Evolutionary conservation across 495 filamentous ascomycete species (phyloP).

Genomic region (Neurospora africana): DNA sequence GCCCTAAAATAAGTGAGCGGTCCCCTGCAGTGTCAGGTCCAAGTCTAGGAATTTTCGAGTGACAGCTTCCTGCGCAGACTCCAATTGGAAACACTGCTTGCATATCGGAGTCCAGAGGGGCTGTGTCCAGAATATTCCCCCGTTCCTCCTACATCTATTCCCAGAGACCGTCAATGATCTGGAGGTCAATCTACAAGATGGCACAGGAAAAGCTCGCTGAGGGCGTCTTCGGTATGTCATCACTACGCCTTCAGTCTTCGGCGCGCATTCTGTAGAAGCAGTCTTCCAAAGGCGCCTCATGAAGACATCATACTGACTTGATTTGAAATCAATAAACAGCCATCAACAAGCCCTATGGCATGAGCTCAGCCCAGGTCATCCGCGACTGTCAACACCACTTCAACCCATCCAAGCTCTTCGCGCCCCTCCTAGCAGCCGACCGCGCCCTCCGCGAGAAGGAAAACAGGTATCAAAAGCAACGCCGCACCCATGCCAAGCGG

Average conservation of each 20-base stretch:
- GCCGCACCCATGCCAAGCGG: slow-evolving; percentile 39
- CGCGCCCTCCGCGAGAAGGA: slow-evolving; percentile 39
- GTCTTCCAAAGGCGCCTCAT: background rate
- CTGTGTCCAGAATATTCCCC: background rate
- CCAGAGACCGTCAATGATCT: slow-evolving; percentile 16
- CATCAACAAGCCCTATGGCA: slow-evolving; percentile 80
- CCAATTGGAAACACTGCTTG: background rate
- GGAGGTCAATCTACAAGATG: slow-evolving; percentile 29
- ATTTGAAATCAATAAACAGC: slow-evolving; percentile 36
- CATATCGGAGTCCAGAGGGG: background rate
- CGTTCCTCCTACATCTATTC: too few relatives aligned
- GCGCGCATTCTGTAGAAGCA: background rate
- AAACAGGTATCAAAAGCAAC: slow-evolving; percentile 41
- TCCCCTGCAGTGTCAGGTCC: background rate
- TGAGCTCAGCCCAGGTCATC: slow-evolving; percentile 79
- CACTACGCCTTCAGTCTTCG: background rate
- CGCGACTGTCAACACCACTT: slow-evolving; percentile 73
- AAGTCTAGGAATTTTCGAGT: background rate
- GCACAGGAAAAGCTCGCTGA: slow-evolving; percentile 55
- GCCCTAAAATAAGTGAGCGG: background rate
- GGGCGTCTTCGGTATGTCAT: slow-evolving; percentile 57
- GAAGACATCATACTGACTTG: background rate
- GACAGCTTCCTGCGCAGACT: background rate
- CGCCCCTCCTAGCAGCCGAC: slow-evolving; percentile 58
- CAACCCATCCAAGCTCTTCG: slow-evolving; percentile 68